A percentile compares a stretch with the other conserved stretches of the same genome.
Conservation (phyloP, 495 filamentous ascomycete species). For the Neurospora sp. region DNA sequence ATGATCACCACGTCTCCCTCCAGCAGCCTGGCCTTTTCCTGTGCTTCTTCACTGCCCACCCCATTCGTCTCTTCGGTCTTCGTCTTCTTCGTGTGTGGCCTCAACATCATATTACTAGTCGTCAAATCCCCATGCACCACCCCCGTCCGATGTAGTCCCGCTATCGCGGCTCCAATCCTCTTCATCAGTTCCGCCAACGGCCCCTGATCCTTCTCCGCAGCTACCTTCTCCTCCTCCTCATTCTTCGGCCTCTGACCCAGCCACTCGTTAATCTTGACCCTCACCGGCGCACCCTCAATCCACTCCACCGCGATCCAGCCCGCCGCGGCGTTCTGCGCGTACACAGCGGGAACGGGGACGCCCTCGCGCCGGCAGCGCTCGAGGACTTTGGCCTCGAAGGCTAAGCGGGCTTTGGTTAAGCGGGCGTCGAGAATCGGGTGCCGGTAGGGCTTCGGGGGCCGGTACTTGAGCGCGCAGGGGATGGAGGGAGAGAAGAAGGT, state of each 20-base stretch:
- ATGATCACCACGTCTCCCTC: slow-evolving; percentile 80
- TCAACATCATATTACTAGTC: slow-evolving; percentile 92
- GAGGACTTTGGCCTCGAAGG: slow-evolving; percentile 79
- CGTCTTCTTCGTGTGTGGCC: slow-evolving; percentile 19
- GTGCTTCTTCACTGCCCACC: not conserved
- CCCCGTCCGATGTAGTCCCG: slow-evolving; percentile 69
- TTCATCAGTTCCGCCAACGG: slow-evolving; percentile 50
- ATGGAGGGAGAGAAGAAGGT: slow-evolving; percentile 60
- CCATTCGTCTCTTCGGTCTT: slow-evolving; percentile 8
- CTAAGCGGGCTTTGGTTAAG: slow-evolving; percentile 73
- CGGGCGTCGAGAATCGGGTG: slow-evolving; percentile 85
- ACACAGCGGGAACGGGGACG: slow-evolving; percentile 65
- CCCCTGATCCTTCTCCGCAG: slow-evolving; percentile 23
- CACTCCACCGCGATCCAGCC: slow-evolving; percentile 91
- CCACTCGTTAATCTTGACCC: slow-evolving; percentile 57
- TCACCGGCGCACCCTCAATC: slow-evolving; percentile 64
- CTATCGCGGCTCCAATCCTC: slow-evolving; percentile 64
- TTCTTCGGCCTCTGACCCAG: slow-evolving; percentile 35
- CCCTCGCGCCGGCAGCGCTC: slow-evolving; percentile 65
- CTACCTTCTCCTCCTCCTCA: slow-evolving; percentile 28
- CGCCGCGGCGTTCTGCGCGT: slow-evolving; percentile 59
- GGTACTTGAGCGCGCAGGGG: slow-evolving; percentile 81
- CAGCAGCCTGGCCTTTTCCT: slow-evolving; percentile 20
- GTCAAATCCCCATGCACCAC: slow-evolving; percentile 94
- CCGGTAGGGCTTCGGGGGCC: slow-evolving; percentile 84